phyloP scores from a whole-genome alignment of 148 eudicot genomes.

The Chenopodium berlandieri region DNA sequence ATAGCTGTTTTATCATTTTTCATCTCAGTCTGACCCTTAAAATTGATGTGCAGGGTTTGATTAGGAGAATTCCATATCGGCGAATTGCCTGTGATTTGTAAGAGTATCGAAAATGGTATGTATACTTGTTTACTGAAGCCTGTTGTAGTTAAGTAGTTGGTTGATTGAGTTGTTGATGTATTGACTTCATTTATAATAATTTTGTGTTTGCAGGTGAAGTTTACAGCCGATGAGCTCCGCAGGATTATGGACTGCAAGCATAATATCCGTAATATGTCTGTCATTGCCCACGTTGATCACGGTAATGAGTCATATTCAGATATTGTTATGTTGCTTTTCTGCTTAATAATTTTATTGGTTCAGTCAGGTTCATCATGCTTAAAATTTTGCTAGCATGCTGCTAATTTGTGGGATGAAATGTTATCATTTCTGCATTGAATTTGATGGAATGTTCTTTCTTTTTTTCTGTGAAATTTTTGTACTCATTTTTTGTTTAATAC shows the following conservation, averaged over 20 bases:
- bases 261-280: conserved; percentile 32
- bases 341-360: not conserved
- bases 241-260: conserved; percentile 26
- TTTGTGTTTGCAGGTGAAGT: conserved; percentile 23
- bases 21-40: not conserved
- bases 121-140: not conserved
- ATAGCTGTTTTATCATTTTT: not conserved
- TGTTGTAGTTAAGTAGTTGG: not conserved
- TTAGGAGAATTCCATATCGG: conserved; percentile 5
- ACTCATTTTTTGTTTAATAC: no score
- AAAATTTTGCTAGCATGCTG: no score
- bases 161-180: not conserved
- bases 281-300: conserved; percentile 29
- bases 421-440: no score
- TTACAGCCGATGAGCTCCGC: conserved; percentile 32
- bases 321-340: not conserved
- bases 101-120: conserved; percentile 15
- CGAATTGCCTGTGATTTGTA: conserved; percentile 1
- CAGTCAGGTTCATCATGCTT: no score
- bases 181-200: not conserved
- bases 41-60: not conserved
- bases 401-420: not conserved
- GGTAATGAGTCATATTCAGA: conserved; percentile 5
- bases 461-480: no score
- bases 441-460: no score